Base-by-base conservation (phyloP, 208 protist genomes). In the Leishmania mexicana region DNA sequence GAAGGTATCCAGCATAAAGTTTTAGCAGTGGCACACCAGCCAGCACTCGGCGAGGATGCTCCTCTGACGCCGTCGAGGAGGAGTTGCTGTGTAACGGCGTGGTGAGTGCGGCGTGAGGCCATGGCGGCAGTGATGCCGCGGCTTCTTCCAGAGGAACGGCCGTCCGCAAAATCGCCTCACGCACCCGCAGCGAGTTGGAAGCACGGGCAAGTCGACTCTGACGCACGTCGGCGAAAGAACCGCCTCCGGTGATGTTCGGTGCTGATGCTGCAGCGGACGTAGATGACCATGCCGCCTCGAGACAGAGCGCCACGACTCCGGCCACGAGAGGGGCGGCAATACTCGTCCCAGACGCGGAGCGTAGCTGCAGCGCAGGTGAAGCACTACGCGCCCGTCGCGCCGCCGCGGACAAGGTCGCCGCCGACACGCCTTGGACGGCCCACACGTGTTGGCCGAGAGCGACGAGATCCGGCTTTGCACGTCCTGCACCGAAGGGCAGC, bases 401-500 rank as follows among this genome's bases (percentile, higher is more conserved):
- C 4, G 24, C 42, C 24, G 42, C 40, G 68, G 62, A 35, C 31
- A 40, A 68, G 3, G 68, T 10, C 40, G 28, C 28, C n/a, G 68
- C 45, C 45, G 68, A 51, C 24, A 86, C 75, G 0, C 86, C 79
- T 79, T 89, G 78, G 38, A 85, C 76, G 68, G 73, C 76, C 78
- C 75, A 60, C 4, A 96, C 85, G 57, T 83, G 40, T 8, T 93
- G 77, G 21, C 98, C 98, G 67, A 96, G 89, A 13, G 98, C 94
- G 0, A 99, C 87, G 1, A 99, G 35, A 83, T 99, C 99, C 0
- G 99, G 99, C 90, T 99, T 99, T 11, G 98, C 78, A 38, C 98
- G 88, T 7, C 99, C 99, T 49, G 98, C 97, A 13, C 87, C 88
- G 70, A 92, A 88, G n/a, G 98, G 96, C 40, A 99, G 84, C 79